Conservation (phyloP, 352 stramenopile genomes). For the Pythium phragmitis region DNA sequence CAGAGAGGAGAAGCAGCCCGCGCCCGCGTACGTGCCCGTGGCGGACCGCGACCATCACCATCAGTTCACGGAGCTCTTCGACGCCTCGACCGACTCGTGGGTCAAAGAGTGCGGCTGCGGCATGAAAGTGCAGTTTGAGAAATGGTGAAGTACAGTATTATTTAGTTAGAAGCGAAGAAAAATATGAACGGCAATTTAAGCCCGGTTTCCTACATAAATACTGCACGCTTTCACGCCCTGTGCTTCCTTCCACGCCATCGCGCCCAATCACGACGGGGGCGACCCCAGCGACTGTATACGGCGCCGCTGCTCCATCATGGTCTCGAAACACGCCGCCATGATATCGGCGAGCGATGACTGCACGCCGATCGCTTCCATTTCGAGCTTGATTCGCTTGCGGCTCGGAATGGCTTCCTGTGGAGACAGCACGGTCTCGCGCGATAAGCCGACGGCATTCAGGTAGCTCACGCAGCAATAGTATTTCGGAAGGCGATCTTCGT, state of each 20-base stretch:
- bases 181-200: not conserved
- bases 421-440: slow-evolving; percentile 12
- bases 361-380: slow-evolving; percentile 28
- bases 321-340: slow-evolving; percentile 62
- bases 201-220: slow-evolving; percentile 6
- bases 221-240: not conserved
- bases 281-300: slow-evolving; percentile 26
- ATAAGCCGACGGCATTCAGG: slow-evolving; percentile 60
- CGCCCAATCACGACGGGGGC: not conserved
- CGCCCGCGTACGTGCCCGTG: slow-evolving; percentile 35
- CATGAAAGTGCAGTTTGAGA: slow-evolving; percentile 70
- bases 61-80: slow-evolving; percentile 46
- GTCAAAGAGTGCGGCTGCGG: slow-evolving; percentile 56
- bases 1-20: slow-evolving; percentile 10
- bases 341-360: slow-evolving; percentile 48
- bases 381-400: slow-evolving; percentile 34
- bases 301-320: slow-evolving; percentile 49
- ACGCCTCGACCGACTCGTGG: slow-evolving; percentile 41
- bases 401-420: slow-evolving; percentile 20
- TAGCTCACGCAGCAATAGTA: slow-evolving; percentile 41
- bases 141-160: slow-evolving; percentile 46
- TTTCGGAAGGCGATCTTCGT: not conserved
- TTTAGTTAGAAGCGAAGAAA: not conserved
- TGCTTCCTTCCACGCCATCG: too few relatives aligned
- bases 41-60: slow-evolving; percentile 60